These are phyloP conservation scores for Malassezia caprae DNA, from an alignment of 1,284 basidiomycete genomes.

Conservation along the genomic window DNA sequence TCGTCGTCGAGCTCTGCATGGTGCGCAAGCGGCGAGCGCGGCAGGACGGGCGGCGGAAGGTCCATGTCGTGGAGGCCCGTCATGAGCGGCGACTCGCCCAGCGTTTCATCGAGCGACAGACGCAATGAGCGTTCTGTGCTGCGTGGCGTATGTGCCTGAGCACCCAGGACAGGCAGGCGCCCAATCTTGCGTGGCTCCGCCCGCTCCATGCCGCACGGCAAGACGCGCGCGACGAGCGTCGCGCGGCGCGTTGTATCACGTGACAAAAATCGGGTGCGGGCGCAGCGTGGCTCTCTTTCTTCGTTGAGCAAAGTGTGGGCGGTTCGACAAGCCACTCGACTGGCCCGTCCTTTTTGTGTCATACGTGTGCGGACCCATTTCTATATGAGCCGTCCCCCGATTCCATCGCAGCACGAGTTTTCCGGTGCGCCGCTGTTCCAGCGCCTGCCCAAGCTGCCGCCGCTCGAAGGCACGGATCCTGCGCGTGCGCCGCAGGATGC, in stretches of 20 bases:
- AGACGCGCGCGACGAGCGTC: constrained; percentile 7
- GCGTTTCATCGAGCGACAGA: background rate
- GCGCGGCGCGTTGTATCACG: constrained; percentile 7
- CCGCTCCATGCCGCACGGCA: background rate
- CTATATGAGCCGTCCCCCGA: constrained; percentile 12
- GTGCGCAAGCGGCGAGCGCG: background rate
- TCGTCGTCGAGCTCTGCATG: constrained; percentile 6
- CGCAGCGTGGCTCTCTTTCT: background rate
- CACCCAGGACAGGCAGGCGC: constrained; percentile 6
- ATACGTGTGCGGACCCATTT: background rate
- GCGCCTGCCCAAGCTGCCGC: constrained; percentile 39
- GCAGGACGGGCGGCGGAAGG: constrained; percentile 1
- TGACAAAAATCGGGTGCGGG: background rate
- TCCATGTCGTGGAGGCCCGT: background rate
- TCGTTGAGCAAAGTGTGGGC: constrained; percentile 10
- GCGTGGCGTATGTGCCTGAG: background rate
- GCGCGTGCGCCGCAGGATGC: constrained; percentile 65
- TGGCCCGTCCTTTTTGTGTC: background rate
- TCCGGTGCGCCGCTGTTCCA: constrained; percentile 51
- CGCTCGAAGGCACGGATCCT: constrained; percentile 54
- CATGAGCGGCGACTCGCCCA: constrained; percentile 16
- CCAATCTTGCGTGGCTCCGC: constrained; percentile 14
- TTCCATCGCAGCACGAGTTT: constrained; percentile 21
- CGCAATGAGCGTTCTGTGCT: constrained; percentile 1
- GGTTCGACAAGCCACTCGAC: background rate